These are phyloP conservation scores for Aspergillus hancockii DNA, from an alignment of 495 filamentous ascomycete genomes.

Conservation along the genomic window DNA sequence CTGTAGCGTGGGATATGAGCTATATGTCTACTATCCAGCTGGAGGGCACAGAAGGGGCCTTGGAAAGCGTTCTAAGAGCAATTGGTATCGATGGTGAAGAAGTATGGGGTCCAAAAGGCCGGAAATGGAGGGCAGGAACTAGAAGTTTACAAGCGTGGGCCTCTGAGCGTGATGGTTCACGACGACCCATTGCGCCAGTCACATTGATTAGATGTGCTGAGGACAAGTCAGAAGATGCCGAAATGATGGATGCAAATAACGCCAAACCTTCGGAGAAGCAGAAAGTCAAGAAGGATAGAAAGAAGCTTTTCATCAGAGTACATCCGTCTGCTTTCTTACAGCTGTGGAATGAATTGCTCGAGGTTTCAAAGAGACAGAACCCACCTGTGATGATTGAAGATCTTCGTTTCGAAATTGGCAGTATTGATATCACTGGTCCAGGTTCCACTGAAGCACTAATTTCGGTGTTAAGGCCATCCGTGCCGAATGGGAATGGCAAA, in stretches of 20 bases:
- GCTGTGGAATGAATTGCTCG: slow-evolving; percentile 75
- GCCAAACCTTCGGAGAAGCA: slow-evolving; percentile 22
- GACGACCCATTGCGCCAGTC: slow-evolving; percentile 70
- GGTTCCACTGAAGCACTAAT: slow-evolving; percentile 80
- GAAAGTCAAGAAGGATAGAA: slow-evolving; percentile 42
- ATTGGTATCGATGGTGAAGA: slow-evolving; percentile 58
- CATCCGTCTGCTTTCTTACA: slow-evolving; percentile 91
- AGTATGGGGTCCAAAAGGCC: slow-evolving; percentile 61
- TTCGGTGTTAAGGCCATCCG: slow-evolving; percentile 64
- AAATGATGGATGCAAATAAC: slow-evolving; percentile 34
- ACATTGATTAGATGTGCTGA: slow-evolving; percentile 67
- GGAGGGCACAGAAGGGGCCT: slow-evolving; percentile 62
- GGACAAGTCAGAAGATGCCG: slow-evolving; percentile 32
- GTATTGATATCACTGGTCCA: slow-evolving; percentile 85
- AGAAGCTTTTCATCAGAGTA: slow-evolving; percentile 70
- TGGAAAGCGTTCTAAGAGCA: slow-evolving; percentile 63
- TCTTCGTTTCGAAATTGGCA: slow-evolving; percentile 90
- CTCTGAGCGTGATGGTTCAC: slow-evolving; percentile 54
- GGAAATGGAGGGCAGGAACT: slow-evolving; percentile 73
- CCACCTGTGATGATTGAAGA: slow-evolving; percentile 82
- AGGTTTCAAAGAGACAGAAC: slow-evolving; percentile 66
- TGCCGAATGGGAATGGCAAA: slow-evolving; percentile 23
- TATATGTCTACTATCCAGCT: slow-evolving; percentile 87
- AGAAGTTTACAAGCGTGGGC: slow-evolving; percentile 70
- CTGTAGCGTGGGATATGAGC: slow-evolving; percentile 90